A percentile compares a stretch with the other conserved stretches of the same genome.
Conservation (phyloP, 345 rosid species). For the Luvunga scandens region DNA sequence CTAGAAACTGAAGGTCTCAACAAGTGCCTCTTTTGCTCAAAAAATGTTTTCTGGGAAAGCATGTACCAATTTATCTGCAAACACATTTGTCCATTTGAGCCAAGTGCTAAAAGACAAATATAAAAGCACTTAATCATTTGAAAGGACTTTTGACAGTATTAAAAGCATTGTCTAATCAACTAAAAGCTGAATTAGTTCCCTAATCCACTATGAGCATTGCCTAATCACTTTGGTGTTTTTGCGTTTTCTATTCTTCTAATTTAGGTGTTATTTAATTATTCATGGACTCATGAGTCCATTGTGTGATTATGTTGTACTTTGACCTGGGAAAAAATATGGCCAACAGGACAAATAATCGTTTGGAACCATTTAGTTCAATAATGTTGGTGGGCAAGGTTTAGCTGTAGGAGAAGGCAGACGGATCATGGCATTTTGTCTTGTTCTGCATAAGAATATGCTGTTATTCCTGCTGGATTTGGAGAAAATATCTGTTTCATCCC, state of each 20-base stretch:
- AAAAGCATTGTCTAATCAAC: not conserved
- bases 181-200: no score
- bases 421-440: slow-evolving; percentile 26
- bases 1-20: not conserved
- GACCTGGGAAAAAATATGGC: slow-evolving; percentile 6
- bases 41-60: not conserved
- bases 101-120: not conserved
- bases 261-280: not conserved
- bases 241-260: not conserved
- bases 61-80: not conserved
- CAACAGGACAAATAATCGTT: slow-evolving; percentile 14
- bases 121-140: not conserved
- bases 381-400: slow-evolving; percentile 3
- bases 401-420: slow-evolving; percentile 21
- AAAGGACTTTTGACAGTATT: not conserved
- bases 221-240: not conserved
- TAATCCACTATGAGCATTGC: not conserved
- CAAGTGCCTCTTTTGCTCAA: not conserved
- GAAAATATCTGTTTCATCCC: not conserved
- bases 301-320: not conserved
- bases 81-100: not conserved
- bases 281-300: not conserved
- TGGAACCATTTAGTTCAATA: slow-evolving; percentile 28
- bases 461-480: not conserved
- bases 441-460: slow-evolving; percentile 26